Percentiles rank a stretch among this genome's conserved stretches.
These are phyloP conservation scores for Phytophthora ohioensis DNA, from an alignment of 352 stramenopile genomes.

Conservation along the genomic window DNA sequence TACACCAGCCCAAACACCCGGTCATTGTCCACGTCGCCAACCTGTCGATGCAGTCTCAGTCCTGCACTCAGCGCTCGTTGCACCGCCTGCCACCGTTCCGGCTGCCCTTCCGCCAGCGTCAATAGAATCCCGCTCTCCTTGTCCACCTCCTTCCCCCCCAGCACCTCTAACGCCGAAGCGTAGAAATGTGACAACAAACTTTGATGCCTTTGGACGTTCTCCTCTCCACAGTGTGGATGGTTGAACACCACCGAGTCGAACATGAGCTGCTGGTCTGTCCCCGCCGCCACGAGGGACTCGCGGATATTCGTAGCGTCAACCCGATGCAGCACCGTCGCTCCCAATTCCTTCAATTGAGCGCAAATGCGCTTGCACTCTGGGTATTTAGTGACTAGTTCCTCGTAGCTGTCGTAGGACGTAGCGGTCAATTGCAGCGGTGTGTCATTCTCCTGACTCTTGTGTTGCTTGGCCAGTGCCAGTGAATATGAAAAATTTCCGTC, in stretches of 20 bases:
- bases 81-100: constrained; percentile 78
- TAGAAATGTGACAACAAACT: constrained; percentile 94
- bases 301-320: constrained; percentile 75
- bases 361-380: constrained; percentile 54
- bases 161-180: constrained; percentile 62
- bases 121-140: constrained; percentile 54
- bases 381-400: constrained; percentile 75
- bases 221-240: constrained; percentile 93
- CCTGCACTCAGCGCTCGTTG: constrained; percentile 55
- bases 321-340: constrained; percentile 59
- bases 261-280: constrained; percentile 8
- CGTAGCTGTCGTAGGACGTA: constrained; percentile 72
- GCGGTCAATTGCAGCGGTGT: constrained; percentile 42
- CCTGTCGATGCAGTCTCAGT: constrained; percentile 52
- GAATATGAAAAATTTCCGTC: constrained; percentile 96
- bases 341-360: constrained; percentile 48
- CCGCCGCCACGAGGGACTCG: constrained; percentile 41
- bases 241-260: constrained; percentile 94
- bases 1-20: constrained; percentile 55
- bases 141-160: constrained; percentile 28
- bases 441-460: constrained; percentile 18
- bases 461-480: constrained; percentile 65
- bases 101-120: constrained; percentile 78
- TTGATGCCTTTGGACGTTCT: constrained; percentile 89
- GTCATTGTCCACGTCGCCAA: constrained; percentile 59